Conservation (phyloP, 2,329 filamentous ascomycete genomes). For the Penicillium frequentans region DNA sequence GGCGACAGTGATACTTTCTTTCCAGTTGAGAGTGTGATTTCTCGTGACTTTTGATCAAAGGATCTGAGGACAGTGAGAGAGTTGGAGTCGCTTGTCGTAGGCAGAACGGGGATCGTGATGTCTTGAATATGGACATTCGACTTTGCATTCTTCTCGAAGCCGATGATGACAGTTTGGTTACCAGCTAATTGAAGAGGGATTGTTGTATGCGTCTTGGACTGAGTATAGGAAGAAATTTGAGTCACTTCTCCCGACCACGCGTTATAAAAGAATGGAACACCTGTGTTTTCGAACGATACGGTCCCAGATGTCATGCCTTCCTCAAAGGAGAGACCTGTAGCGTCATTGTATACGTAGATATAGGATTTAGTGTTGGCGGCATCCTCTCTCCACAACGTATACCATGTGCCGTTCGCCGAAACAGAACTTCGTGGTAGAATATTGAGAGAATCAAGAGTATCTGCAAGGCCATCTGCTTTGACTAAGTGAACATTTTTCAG, state of each 20-base stretch:
- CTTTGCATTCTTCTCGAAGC: constrained; percentile 24
- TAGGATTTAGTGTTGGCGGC: background rate
- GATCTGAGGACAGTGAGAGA: constrained; percentile 3
- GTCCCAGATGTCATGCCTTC: background rate
- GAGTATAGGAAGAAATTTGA: constrained; percentile 35
- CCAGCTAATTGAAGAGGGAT: constrained; percentile 39
- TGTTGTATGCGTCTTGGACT: constrained; percentile 24
- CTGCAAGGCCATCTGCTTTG: background rate
- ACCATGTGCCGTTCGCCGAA: constrained; percentile 32
- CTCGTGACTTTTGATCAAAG: background rate
- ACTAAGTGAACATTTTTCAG: background rate
- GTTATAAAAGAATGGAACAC: constrained; percentile 40
- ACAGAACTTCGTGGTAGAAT: constrained; percentile 35
- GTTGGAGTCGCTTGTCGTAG: background rate
- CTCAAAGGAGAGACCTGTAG: background rate
- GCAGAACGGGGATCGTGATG: constrained; percentile 7
- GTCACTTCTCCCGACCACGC: constrained; percentile 44
- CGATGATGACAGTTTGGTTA: constrained; percentile 44
- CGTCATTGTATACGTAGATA: constrained; percentile 9
- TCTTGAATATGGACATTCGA: constrained; percentile 3
- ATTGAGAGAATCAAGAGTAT: constrained; percentile 29
- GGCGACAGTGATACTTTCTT: background rate
- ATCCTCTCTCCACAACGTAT: constrained; percentile 16
- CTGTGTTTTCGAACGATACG: background rate
- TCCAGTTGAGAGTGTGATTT: constrained; percentile 13